These are phyloP conservation scores for Botrytis paeoniae DNA, from an alignment of 2,329 filamentous ascomycete species.

Conservation along the genomic window DNA sequence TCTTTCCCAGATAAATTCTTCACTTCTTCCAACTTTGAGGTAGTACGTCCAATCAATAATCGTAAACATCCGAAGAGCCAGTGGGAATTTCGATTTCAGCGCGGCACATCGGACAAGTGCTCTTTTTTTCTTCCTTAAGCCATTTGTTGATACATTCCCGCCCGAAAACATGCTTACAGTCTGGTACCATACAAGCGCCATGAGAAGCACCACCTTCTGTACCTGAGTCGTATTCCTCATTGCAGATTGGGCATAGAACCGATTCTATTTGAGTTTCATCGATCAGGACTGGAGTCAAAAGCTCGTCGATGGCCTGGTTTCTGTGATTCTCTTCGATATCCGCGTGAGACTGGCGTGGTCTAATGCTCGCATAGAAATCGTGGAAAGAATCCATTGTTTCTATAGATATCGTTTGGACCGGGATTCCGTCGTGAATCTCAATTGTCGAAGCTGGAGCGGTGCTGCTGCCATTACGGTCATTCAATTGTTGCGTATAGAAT, in stretches of 20 bases:
- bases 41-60: fast-evolving
- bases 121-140: not conserved
- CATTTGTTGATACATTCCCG: not conserved
- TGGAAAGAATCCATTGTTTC: too few species aligned
- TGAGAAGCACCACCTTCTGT: not conserved
- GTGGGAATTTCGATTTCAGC: not conserved
- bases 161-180: not conserved
- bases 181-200: not conserved
- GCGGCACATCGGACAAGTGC: not conserved
- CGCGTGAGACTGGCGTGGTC: too few species aligned
- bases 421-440: not conserved
- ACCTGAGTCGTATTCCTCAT: not conserved
- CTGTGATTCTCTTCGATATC: not conserved
- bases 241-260: not conserved
- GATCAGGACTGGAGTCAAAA: not conserved
- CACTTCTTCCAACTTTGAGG: not conserved
- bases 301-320: not conserved
- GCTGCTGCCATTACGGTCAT: not conserved
- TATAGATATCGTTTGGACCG: fast-evolving
- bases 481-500: not conserved
- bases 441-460: not conserved
- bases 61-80: fast-evolving
- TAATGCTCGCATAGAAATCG: too few species aligned
- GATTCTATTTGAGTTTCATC: too few species aligned
- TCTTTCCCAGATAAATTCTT: not conserved